These are phyloP conservation scores for Pichia californica DNA, from an alignment of 805 yeast species.

Conservation along the genomic window DNA sequence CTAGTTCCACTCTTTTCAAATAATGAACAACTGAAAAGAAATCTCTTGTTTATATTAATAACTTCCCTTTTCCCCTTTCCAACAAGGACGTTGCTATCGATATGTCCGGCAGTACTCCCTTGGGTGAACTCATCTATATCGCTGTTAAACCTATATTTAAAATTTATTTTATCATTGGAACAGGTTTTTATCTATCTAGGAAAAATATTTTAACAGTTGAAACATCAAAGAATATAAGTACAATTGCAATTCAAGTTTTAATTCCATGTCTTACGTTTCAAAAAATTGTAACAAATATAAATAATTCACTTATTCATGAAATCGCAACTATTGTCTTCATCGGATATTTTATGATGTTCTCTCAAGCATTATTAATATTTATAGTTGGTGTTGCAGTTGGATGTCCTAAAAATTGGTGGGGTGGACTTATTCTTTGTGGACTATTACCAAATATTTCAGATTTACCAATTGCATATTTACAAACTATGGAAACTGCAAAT, in stretches of 20 bases:
- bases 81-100: too few relatives aligned
- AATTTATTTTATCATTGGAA: constrained; percentile 62
- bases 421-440: constrained; percentile 65
- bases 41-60: too few relatives aligned
- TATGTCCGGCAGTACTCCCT: constrained; percentile 12
- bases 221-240: constrained; percentile 64
- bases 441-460: constrained; percentile 76
- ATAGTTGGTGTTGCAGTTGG: constrained; percentile 42
- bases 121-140: constrained; percentile 67
- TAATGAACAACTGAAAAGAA: too few relatives aligned
- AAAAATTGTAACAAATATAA: constrained; percentile 60
- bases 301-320: constrained; percentile 60
- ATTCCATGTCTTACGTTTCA: constrained; percentile 73
- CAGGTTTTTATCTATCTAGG: constrained; percentile 61
- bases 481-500: constrained; percentile 60
- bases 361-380: constrained; percentile 14
- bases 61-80: too few relatives aligned
- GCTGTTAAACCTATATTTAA: constrained; percentile 82
- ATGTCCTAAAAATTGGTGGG: constrained; percentile 67
- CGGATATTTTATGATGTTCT: constrained; percentile 37
- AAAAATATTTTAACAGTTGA: constrained; percentile 59
- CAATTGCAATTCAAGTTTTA: constrained; percentile 61
- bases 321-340: constrained; percentile 58
- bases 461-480: constrained; percentile 78
- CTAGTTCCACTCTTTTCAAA: too few relatives aligned